A percentile compares a stretch with the other conserved stretches of the same genome.
phyloP scores from a whole-genome alignment of 805 yeast species.

The Metschnikowia cerradonensis region DNA sequence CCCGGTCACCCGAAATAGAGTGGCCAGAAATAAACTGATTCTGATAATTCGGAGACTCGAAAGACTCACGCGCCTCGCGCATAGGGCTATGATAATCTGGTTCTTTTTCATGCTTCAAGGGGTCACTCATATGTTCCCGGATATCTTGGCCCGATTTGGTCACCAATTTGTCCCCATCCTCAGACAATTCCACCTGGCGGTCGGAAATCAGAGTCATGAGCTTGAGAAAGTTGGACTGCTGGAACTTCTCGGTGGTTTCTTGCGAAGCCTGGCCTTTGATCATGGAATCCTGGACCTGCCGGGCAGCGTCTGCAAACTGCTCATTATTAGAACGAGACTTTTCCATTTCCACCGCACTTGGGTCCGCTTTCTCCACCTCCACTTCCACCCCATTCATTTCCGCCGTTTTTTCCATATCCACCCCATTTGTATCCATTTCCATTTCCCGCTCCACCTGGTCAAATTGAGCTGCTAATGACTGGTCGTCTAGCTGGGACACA shows the following conservation, averaged over 20 bases:
- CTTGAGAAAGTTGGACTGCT: slow-evolving; percentile 35
- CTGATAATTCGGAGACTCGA: neutral
- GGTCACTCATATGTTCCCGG: slow-evolving; percentile 20
- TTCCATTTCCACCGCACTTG: too few relatives aligned
- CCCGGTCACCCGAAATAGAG: neutral
- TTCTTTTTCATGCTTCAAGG: slow-evolving; percentile 11
- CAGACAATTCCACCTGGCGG: slow-evolving; percentile 31
- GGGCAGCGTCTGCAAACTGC: slow-evolving; percentile 38
- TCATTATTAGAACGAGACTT: slow-evolving; percentile 25
- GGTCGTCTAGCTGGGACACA: slow-evolving; percentile 19
- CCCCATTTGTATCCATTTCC: neutral
- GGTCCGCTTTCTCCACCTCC: slow-evolving; percentile 3
- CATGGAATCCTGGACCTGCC: slow-evolving; percentile 36
- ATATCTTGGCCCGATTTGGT: slow-evolving; percentile 37
- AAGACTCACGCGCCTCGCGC: slow-evolving; percentile 2
- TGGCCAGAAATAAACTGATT: too few relatives aligned
- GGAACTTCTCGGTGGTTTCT: slow-evolving; percentile 30
- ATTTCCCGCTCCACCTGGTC: slow-evolving; percentile 31
- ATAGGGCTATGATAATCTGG: slow-evolving; percentile 13
- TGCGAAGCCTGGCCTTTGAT: slow-evolving; percentile 22
- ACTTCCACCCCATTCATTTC: neutral
- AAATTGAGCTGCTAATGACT: slow-evolving; percentile 29
- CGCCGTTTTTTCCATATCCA: too few relatives aligned
- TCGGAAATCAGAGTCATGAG: slow-evolving; percentile 38
- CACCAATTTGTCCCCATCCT: slow-evolving; percentile 37